phyloP scores from a whole-genome alignment of 2,329 filamentous ascomycete genomes.

The Colletotrichum graminicola region DNA sequence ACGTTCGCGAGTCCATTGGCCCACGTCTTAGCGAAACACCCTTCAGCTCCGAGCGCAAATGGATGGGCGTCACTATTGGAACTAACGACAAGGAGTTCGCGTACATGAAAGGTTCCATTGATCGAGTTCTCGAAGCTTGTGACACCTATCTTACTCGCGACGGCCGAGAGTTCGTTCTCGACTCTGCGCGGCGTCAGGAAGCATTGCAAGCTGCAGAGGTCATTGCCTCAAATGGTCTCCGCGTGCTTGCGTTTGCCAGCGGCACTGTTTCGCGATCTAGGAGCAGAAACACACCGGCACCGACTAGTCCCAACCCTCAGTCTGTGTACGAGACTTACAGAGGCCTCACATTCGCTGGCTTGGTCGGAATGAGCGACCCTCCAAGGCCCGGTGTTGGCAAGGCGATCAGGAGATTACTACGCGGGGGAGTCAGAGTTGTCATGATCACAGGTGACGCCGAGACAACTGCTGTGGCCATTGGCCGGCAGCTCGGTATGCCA shows the following conservation, averaged over 20 bases:
- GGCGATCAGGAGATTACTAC: conserved; percentile 90
- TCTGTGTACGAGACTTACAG: conserved; percentile 76
- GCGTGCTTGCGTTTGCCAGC: conserved; percentile 94
- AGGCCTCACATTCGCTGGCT: conserved; percentile 87
- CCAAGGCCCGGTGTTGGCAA: conserved; percentile 90
- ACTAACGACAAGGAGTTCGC: conserved; percentile 78
- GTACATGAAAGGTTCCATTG: conserved; percentile 95
- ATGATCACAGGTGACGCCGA: conserved; percentile 99
- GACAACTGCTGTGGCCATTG: conserved; percentile 93
- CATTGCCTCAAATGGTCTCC: conserved; percentile 90
- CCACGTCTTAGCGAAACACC: conserved; percentile 86
- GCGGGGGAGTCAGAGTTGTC: conserved; percentile 94
- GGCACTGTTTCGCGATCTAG: conserved; percentile 71
- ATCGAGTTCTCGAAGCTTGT: conserved; percentile 86
- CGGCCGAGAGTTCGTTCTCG: conserved; percentile 87
- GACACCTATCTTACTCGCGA: conserved; percentile 91
- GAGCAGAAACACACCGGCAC: conserved; percentile 53
- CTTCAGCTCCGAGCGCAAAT: conserved; percentile 97
- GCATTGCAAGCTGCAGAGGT: conserved; percentile 83
- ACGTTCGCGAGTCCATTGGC: conserved; percentile 89
- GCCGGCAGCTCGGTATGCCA: conserved; percentile 93
- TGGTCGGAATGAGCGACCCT: conserved; percentile 98
- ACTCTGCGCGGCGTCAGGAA: conserved; percentile 79
- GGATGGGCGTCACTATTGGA: conserved; percentile 96
- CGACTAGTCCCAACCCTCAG: conserved; percentile 49